Conservation (phyloP, 345 rosid species). For the Camelina laxa region DNA sequence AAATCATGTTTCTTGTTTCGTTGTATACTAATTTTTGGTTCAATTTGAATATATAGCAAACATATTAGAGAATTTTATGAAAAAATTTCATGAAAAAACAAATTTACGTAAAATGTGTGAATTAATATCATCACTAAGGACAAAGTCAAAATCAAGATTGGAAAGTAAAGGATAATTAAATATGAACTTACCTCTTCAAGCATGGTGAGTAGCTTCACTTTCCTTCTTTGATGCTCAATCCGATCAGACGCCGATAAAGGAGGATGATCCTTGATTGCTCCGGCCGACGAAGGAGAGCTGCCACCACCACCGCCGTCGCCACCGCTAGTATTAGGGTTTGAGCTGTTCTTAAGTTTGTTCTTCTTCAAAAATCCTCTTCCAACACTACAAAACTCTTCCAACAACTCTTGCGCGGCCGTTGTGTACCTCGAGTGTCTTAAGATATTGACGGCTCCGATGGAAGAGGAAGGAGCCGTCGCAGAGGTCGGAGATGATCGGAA, state of each 20-base stretch:
- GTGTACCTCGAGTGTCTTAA: slow-evolving; percentile 80
- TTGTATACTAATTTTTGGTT: slow-evolving; percentile 13
- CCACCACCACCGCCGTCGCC: slow-evolving; percentile 47
- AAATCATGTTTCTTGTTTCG: slow-evolving; percentile 32
- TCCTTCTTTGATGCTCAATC: slow-evolving; percentile 94
- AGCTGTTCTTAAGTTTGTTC: slow-evolving; percentile 47
- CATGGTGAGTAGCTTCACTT: slow-evolving; percentile 92
- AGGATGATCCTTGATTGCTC: slow-evolving; percentile 52
- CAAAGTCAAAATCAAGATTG: slow-evolving; percentile 28
- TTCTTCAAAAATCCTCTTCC: slow-evolving; percentile 86
- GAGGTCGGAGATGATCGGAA: slow-evolving; percentile 37
- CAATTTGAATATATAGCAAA: not conserved
- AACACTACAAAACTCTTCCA: slow-evolving; percentile 94
- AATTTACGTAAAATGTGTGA: slow-evolving; percentile 3
- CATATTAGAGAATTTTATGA: slow-evolving; percentile 2
- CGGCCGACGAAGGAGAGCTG: slow-evolving; percentile 54
- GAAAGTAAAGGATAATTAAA: slow-evolving; percentile 9
- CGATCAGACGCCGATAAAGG: slow-evolving; percentile 80
- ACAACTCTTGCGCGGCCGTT: slow-evolving; percentile 78
- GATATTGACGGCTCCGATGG: slow-evolving; percentile 64
- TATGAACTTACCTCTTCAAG: slow-evolving; percentile 95
- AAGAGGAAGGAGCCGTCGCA: slow-evolving; percentile 43
- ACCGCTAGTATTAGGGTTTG: slow-evolving; percentile 69
- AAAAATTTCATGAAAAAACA: not conserved
- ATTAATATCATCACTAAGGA: slow-evolving; percentile 20